Percentiles rank a stretch among this genome's conserved stretches.
These are phyloP conservation scores for Rubia yunnanensis DNA, from an alignment of 257 asterid species.

Conservation along the genomic window DNA sequence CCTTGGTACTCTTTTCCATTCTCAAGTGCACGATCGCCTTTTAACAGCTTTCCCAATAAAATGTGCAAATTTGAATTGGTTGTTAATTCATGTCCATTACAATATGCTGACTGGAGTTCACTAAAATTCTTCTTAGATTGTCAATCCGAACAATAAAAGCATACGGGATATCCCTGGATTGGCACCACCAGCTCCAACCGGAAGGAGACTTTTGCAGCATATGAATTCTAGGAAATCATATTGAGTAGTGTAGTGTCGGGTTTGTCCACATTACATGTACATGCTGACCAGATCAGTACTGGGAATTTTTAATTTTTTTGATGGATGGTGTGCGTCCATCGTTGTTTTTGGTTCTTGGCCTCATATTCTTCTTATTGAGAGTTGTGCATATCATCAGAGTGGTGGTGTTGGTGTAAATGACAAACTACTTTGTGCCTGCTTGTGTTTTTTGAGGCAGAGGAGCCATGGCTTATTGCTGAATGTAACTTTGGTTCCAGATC, in stretches of 20 bases:
- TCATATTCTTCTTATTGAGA: background rate
- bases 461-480: no score
- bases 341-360: background rate
- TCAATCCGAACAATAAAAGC: slow-evolving; percentile 74
- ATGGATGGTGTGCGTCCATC: no score
- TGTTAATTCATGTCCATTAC: background rate
- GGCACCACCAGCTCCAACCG: slow-evolving; percentile 89
- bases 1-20: background rate
- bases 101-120: background rate
- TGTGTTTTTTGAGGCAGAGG: background rate
- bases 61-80: background rate
- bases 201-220: slow-evolving; percentile 65
- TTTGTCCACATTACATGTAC: background rate
- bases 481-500: background rate
- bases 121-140: slow-evolving; percentile 33
- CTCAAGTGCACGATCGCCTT: no score
- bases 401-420: background rate
- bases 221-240: slow-evolving; percentile 26
- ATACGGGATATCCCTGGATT: slow-evolving; percentile 91
- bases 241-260: slow-evolving; percentile 11
- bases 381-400: background rate
- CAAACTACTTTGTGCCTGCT: background rate
- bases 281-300: background rate
- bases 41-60: no score
- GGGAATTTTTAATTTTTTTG: no score